Percentiles rank a stretch among this genome's conserved stretches.
Conservation (phyloP, 2,329 filamentous ascomycete species). For the Ophiostoma quercus region DNA sequence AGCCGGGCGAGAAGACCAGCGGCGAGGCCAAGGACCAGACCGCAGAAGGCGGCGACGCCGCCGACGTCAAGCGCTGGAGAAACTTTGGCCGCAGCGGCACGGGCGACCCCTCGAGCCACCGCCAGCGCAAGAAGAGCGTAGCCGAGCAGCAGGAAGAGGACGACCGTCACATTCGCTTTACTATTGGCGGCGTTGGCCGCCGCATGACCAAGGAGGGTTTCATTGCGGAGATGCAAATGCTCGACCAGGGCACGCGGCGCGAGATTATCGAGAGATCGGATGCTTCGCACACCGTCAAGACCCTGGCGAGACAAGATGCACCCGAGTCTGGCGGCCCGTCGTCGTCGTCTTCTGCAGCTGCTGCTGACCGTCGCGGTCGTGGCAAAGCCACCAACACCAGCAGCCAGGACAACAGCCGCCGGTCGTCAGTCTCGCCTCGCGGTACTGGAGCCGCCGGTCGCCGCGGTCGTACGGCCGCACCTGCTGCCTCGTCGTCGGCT, state of each 20-base stretch:
- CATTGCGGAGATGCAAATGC: slow-evolving; percentile 64
- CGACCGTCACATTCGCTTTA: slow-evolving; percentile 69
- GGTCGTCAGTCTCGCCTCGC: slow-evolving; percentile 18
- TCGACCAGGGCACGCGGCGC: slow-evolving; percentile 60
- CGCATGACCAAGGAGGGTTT: slow-evolving; percentile 79
- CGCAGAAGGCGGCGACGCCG: slow-evolving; percentile 27
- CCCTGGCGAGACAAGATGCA: slow-evolving; percentile 42
- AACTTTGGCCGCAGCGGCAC: slow-evolving; percentile 38
- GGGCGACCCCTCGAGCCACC: slow-evolving; percentile 31
- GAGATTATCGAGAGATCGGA: slow-evolving; percentile 50
- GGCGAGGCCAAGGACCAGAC: slow-evolving; percentile 32
- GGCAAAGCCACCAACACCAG: slow-evolving; percentile 9
- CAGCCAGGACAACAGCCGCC: slow-evolving; percentile 4
- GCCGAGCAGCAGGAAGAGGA: slow-evolving; percentile 50
- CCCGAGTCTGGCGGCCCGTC: slow-evolving; percentile 14
- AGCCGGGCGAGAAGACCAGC: slow-evolving; percentile 25
- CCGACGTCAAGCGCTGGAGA: slow-evolving; percentile 44
- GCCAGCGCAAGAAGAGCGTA: slow-evolving; percentile 39
- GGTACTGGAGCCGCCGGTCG: neutral
- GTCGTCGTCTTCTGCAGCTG: neutral
- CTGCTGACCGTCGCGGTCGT: neutral
- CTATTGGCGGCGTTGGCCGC: slow-evolving; percentile 64
- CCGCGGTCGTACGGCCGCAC: neutral
- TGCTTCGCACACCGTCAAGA: slow-evolving; percentile 46
- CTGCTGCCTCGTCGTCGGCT: neutral